These are phyloP conservation scores for Alternaria solani DNA, from an alignment of 2,329 filamentous ascomycete species.

Conservation along the genomic window DNA sequence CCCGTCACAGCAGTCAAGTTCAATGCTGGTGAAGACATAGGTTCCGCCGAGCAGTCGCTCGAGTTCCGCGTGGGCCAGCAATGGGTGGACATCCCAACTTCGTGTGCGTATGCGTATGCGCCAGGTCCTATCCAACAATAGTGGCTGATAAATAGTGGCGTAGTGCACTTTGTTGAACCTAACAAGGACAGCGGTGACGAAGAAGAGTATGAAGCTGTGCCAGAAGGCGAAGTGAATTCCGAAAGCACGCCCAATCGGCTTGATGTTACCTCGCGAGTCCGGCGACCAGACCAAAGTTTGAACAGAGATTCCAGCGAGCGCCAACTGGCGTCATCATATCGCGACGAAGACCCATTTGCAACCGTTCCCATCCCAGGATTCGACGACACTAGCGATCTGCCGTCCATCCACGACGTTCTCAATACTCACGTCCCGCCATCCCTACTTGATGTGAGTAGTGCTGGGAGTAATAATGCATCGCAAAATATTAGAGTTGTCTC, in stretches of 20 bases:
- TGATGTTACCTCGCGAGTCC: conserved; percentile 18
- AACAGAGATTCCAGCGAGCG: not conserved
- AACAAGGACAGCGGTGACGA: conserved; percentile 38
- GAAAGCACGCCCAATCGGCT: conserved; percentile 1
- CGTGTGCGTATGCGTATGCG: conserved; percentile 25
- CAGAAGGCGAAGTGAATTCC: conserved; percentile 12
- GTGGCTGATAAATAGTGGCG: not conserved
- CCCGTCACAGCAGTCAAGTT: conserved; percentile 43
- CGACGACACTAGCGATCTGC: conserved; percentile 19
- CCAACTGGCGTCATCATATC: conserved; percentile 6
- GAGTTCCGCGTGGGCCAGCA: conserved; percentile 36
- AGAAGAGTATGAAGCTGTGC: conserved; percentile 18
- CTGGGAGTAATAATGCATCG: conserved; percentile 3
- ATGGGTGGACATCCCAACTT: conserved; percentile 39
- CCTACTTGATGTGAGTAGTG: not conserved
- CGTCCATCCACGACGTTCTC: conserved; percentile 30
- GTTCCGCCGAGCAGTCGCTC: conserved; percentile 40
- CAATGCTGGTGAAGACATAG: conserved; percentile 43
- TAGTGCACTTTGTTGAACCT: conserved; percentile 40
- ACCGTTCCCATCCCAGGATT: conserved; percentile 16
- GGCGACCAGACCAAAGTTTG: not conserved
- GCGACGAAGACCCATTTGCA: conserved; percentile 16
- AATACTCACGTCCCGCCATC: conserved; percentile 19
- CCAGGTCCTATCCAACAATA: not conserved
- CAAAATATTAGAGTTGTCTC: conserved; percentile 13